Conservation (phyloP, 2,329 filamentous ascomycete genomes). For the Xylaria sp. region DNA sequence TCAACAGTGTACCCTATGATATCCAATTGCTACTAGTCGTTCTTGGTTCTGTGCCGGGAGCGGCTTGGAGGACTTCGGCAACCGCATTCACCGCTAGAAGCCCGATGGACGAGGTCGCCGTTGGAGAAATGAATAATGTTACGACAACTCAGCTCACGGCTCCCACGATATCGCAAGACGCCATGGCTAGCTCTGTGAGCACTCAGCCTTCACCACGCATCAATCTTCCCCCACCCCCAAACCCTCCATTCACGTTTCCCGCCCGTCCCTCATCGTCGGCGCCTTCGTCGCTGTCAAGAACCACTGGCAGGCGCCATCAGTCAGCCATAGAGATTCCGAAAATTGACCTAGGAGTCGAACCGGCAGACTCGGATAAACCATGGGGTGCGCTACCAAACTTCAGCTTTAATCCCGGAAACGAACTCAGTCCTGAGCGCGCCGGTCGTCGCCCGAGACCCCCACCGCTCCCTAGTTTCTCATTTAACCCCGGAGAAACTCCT, state of each 20-base stretch:
- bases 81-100: conserved; percentile 52
- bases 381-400: conserved; percentile 49
- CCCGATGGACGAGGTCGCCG: conserved; percentile 45
- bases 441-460: conserved; percentile 50
- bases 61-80: conserved; percentile 48
- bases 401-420: conserved; percentile 49
- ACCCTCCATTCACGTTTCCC: conserved; percentile 74
- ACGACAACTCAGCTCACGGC: conserved; percentile 44
- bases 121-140: conserved; percentile 39
- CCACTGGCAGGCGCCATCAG: conserved; percentile 61
- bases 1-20: conserved; percentile 44
- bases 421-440: conserved; percentile 46
- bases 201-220: conserved; percentile 51
- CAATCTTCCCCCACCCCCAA: conserved; percentile 64
- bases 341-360: conserved; percentile 38
- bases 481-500: conserved; percentile 60
- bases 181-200: conserved; percentile 43
- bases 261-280: conserved; percentile 59
- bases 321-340: conserved; percentile 59
- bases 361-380: conserved; percentile 30
- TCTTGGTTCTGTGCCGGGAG: conserved; percentile 47
- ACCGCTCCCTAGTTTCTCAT: conserved; percentile 64
- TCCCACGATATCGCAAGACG: conserved; percentile 45
- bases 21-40: conserved; percentile 42
- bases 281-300: conserved; percentile 59